Base-by-base conservation (phyloP, 257 asterid genomes). In the Nicotiana noctiflora region DNA sequence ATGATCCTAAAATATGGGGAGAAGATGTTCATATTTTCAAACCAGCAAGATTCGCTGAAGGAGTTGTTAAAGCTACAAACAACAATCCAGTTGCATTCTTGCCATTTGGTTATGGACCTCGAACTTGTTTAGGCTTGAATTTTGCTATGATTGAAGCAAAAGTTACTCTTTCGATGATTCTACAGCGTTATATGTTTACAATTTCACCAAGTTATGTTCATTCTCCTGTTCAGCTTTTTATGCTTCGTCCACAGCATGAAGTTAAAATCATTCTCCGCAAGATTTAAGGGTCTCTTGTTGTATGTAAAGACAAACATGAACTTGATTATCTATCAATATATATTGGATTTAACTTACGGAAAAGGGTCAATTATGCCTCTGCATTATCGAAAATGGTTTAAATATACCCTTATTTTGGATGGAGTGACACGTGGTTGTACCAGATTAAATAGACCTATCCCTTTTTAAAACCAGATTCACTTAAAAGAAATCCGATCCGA, bases 81-180 rank as follows among this genome's bases (percentile, higher is more conserved):
- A 83, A 82, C 64, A 89, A 85, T 79, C 81, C 91, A 4, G 89
- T 29, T 7, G 92, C 94, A 1, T 89, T 86, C 77, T 25, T 86
- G 82, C 96, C 96, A 12, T 93, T 93, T 55, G 94, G 97, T 13
- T 89, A 82, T 18, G 95, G 97, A 40, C 92, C 93, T 27, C 85
- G 97, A 85, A 89, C 91, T 74, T 93, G 96, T 65, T 85, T 91
- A 4, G 97, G 97, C 3, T 55, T 88, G 46, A 88, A 84, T 51
- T 93, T 93, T 56, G 92, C 96, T 0, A 87, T 84, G 9, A 77
- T 62, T 2, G 93, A 93, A 84, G 89, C 92, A 3, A 93, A 91
- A 80, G 77, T 89, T 53, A 90, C 84, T 0, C 88, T 93, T 31
- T 88, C 93, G 0, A 93, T 93, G 93, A 89, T 91, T 81, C 87